phyloP scores from a whole-genome alignment of 2,329 filamentous ascomycete species.

The Calycina herbarum region DNA sequence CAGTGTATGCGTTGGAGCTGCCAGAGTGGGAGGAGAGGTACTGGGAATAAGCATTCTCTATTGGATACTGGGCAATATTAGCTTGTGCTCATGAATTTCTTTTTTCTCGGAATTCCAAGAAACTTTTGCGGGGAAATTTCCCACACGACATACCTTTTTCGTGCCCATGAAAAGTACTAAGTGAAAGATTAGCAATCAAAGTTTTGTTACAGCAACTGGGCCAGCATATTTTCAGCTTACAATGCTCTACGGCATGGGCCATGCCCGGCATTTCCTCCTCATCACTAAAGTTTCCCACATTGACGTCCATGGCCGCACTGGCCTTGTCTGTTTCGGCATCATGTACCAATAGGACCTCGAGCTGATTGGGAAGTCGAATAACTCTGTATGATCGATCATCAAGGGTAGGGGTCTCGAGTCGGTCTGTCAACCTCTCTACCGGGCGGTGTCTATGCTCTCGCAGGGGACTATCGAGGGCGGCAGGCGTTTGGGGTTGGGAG shows the following conservation, averaged over 20 bases:
- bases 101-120: not conserved
- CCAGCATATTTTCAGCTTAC: not conserved
- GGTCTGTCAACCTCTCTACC: constrained; percentile 57
- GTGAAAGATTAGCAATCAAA: constrained; percentile 25
- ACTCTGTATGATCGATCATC: constrained; percentile 89
- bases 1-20: constrained; percentile 93
- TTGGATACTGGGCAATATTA: constrained; percentile 64
- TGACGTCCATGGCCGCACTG: constrained; percentile 90
- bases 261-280: constrained; percentile 88
- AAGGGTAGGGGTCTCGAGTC: constrained; percentile 77
- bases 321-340: constrained; percentile 96
- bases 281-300: constrained; percentile 95
- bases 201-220: not conserved
- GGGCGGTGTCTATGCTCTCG: constrained; percentile 36
- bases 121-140: not conserved
- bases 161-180: constrained; percentile 92
- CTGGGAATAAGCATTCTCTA: constrained; percentile 93
- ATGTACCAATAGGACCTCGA: constrained; percentile 90
- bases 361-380: constrained; percentile 79
- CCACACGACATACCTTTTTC: constrained; percentile 64
- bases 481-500: constrained; percentile 37
- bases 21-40: constrained; percentile 90
- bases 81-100: constrained; percentile 10
- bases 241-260: constrained; percentile 94
- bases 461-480: constrained; percentile 31